Conservation (phyloP, 2,329 filamentous ascomycete genomes). For the Ophiostoma sp. region DNA sequence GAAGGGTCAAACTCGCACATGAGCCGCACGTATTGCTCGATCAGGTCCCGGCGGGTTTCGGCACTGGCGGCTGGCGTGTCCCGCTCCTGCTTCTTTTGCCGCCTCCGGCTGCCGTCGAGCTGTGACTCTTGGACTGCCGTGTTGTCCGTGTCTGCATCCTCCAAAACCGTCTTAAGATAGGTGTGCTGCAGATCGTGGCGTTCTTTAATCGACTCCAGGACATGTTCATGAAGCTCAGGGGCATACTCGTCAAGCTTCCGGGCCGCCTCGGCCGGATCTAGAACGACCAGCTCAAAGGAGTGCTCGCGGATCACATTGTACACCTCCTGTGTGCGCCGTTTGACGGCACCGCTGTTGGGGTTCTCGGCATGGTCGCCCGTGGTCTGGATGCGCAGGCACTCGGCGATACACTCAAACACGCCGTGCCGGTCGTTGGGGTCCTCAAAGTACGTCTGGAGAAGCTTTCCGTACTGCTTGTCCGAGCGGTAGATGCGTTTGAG, state of each 20-base stretch:
- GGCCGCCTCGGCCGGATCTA: slow-evolving; percentile 67
- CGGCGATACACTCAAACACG: slow-evolving; percentile 76
- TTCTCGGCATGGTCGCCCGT: neutral
- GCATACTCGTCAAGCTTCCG: slow-evolving; percentile 62
- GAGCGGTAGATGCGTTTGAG: slow-evolving; percentile 83
- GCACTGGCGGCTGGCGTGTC: slow-evolving; percentile 29
- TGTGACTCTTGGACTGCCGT: neutral
- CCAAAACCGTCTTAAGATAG: slow-evolving; percentile 77
- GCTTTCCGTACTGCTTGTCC: slow-evolving; percentile 75
- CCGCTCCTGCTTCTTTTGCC: neutral
- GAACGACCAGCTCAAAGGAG: slow-evolving; percentile 63
- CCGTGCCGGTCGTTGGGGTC: slow-evolving; percentile 73
- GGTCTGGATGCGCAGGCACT: slow-evolving; percentile 60
- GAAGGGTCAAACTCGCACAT: slow-evolving; percentile 84
- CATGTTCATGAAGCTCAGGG: slow-evolving; percentile 63
- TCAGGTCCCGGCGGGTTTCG: slow-evolving; percentile 53
- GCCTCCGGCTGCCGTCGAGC: neutral
- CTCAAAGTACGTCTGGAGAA: slow-evolving; percentile 80
- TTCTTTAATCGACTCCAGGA: slow-evolving; percentile 63
- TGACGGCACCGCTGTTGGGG: slow-evolving; percentile 45
- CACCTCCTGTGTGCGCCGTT: slow-evolving; percentile 72
- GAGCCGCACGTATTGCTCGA: slow-evolving; percentile 83
- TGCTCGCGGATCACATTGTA: slow-evolving; percentile 65
- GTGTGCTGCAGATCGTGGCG: slow-evolving; percentile 66
- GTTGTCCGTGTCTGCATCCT: slow-evolving; percentile 45